Percentiles rank a stretch among this genome's conserved stretches.
Evolutionary conservation across 2,329 filamentous ascomycete genomes (phyloP).

Genomic region (Cercospora nicotianae): DNA sequence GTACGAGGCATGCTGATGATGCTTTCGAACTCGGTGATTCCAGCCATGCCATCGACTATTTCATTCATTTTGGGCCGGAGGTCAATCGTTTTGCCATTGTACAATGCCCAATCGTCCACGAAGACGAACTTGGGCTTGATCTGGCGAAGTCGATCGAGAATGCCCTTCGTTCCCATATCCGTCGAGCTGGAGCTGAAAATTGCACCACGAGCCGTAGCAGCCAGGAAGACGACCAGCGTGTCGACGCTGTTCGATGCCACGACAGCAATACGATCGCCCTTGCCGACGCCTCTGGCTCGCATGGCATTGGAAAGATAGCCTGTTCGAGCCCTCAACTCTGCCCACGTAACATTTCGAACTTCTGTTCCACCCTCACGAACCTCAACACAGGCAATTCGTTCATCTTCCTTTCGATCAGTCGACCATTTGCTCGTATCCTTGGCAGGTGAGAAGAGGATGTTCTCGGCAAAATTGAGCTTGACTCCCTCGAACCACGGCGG

Average conservation of each 20-base stretch:
- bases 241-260: conserved; percentile 75
- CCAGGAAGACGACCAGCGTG: conserved; percentile 70
- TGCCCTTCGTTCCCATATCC: conserved; percentile 78
- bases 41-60: conserved; percentile 63
- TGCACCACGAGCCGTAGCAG: conserved; percentile 67
- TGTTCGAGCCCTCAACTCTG: conserved; percentile 60
- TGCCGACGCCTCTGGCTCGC: conserved; percentile 62
- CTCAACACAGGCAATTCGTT: conserved; percentile 69
- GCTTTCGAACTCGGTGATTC: conserved; percentile 60
- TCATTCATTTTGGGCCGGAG: conserved; percentile 70
- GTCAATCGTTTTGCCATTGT: conserved; percentile 75
- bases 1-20: conserved; percentile 69
- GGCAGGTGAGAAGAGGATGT: conserved; percentile 64
- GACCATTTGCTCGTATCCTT: conserved; percentile 49
- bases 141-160: conserved; percentile 72
- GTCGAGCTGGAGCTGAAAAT: conserved; percentile 72
- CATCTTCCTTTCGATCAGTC: conserved; percentile 67
- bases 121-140: conserved; percentile 79
- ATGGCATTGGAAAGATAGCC: conserved; percentile 66
- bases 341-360: conserved; percentile 62
- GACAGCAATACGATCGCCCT: conserved; percentile 73
- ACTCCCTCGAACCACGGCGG: conserved; percentile 78
- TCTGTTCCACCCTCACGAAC: conserved; percentile 65
- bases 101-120: conserved; percentile 75
- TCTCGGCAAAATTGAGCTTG: conserved; percentile 75